Conservation (phyloP, 148 eudicot species). For the Chenopodium formosanum region DNA sequence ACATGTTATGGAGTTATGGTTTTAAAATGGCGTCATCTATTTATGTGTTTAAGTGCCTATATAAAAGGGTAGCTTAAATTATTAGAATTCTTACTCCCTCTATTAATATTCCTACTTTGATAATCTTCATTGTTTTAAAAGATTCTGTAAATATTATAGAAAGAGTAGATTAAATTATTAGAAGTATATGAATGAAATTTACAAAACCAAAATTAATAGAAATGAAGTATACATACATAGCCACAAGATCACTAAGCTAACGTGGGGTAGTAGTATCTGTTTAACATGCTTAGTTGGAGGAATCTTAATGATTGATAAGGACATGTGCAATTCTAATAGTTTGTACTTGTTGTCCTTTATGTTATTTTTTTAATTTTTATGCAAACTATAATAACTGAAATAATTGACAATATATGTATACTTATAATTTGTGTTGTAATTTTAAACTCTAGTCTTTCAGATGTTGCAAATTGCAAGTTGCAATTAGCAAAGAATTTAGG, state of each 20-base stretch:
- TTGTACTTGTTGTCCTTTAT: not conserved
- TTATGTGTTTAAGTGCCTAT: no score
- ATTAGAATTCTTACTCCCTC: no score
- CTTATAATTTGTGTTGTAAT: not conserved
- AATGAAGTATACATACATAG: not conserved
- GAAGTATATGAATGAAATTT: not conserved
- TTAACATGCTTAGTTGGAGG: slow-evolving; percentile 9
- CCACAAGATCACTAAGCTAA: not conserved
- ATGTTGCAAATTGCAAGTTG: not conserved
- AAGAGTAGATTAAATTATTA: no score
- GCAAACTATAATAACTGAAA: not conserved
- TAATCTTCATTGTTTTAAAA: no score
- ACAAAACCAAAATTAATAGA: not conserved
- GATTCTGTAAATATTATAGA: not conserved
- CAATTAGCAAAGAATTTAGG: not conserved
- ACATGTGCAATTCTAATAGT: slow-evolving; percentile 21
- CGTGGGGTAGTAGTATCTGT: not conserved
- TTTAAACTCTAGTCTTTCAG: not conserved
- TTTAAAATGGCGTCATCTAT: no score
- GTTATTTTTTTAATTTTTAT: not conserved
- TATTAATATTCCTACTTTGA: no score
- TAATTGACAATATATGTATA: not conserved
- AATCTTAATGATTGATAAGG: slow-evolving; percentile 13
- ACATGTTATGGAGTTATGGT: no score
- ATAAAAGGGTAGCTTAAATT: no score